These are phyloP conservation scores for Cucumis sativus DNA, from an alignment of 306 rosid genomes.

Conservation along the genomic window Cucumber_9930_V3 NC_026660.2:559001-559500, in stretches of 20 bases:
- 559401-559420: not conserved
- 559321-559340: not conserved
- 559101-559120: constrained; percentile 89
- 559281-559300: not conserved
- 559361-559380: not conserved
- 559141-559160: constrained; percentile 26
- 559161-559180: not conserved
- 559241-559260: not conserved
- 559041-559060: not conserved
- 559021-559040: constrained; percentile 8
- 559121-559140: constrained; percentile 79
- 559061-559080: constrained; percentile 8
- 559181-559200: not conserved
- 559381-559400: not conserved
- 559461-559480: not conserved
- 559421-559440: not conserved
- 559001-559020: constrained; percentile 65
- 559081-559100: constrained; percentile 81
- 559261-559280: not conserved
- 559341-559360: not conserved
- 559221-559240: not conserved
- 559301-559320: not conserved
- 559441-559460: not conserved
- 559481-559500: not conserved
- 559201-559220: not conserved